Evolutionary conservation across 805 yeast genomes (phyloP).

Genomic region (Pichia gijzeniarum): DNA sequence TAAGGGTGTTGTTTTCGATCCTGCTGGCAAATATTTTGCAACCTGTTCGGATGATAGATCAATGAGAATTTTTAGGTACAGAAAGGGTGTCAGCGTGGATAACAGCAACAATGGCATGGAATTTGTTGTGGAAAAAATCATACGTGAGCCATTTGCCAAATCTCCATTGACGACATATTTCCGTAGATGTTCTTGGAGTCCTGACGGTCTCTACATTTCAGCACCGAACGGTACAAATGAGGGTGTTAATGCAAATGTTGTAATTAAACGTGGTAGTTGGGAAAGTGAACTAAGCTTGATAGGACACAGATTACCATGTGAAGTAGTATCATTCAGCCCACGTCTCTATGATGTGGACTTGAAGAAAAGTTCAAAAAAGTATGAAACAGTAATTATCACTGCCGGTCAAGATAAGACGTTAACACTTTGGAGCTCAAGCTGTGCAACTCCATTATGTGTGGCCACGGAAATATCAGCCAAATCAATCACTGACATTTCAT

Average conservation of each 20-base stretch:
- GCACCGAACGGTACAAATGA: constrained; percentile 84
- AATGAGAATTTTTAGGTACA: constrained; percentile 79
- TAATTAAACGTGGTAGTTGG: constrained; percentile 76
- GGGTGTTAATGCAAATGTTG: constrained; percentile 67
- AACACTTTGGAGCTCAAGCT: constrained; percentile 81
- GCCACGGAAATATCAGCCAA: constrained; percentile 70
- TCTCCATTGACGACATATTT: constrained; percentile 92
- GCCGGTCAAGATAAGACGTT: constrained; percentile 92
- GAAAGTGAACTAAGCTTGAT: constrained; percentile 65
- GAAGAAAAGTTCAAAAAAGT: constrained; percentile 5
- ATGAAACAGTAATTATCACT: constrained; percentile 72
- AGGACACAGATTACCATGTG: constrained; percentile 84
- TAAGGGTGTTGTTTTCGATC: constrained; percentile 95
- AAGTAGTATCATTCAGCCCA: constrained; percentile 72
- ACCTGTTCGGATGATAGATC: constrained; percentile 96
- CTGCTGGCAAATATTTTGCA: constrained; percentile 95
- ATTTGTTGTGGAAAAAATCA: constrained; percentile 79
- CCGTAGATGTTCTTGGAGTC: constrained; percentile 81
- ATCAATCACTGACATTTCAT: constrained; percentile 80
- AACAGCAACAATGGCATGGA: constrained; percentile 58
- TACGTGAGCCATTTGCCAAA: constrained; percentile 76
- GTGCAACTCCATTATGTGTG: constrained; percentile 71
- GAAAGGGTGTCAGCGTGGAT: constrained; percentile 53
- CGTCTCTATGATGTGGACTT: constrained; percentile 41
- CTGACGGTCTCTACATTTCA: constrained; percentile 83